Conservation (phyloP, 169 alveolate genomes). For the Eimeria mitis region DNA sequence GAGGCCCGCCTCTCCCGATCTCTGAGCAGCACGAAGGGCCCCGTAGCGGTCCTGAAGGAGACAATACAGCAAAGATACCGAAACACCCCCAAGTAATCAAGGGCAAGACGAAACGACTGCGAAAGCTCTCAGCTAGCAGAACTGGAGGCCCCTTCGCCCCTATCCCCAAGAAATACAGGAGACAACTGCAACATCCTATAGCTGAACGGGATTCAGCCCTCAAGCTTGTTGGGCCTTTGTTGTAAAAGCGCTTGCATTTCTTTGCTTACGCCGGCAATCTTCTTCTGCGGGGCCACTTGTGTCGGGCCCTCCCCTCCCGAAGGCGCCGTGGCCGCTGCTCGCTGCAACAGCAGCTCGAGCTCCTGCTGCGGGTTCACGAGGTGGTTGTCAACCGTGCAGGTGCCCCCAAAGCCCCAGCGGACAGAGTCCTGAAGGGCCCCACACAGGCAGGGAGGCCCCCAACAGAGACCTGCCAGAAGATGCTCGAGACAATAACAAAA, state of each 20-base stretch:
- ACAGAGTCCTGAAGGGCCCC: constrained; percentile 29
- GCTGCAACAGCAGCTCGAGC: constrained; percentile 73
- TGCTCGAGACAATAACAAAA: constrained; percentile 56
- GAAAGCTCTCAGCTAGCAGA: background rate
- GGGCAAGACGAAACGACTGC: background rate
- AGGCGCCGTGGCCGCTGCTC: constrained; percentile 28
- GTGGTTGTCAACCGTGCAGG: constrained; percentile 18
- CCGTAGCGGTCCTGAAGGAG: background rate
- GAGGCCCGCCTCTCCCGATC: background rate
- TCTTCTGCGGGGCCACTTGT: background rate
- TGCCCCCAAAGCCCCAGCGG: constrained; percentile 20
- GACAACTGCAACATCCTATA: background rate
- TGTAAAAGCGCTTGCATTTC: background rate
- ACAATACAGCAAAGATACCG: background rate
- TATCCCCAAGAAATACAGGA: background rate
- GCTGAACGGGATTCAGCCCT: background rate
- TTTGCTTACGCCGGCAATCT: constrained; percentile 5
- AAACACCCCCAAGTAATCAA: background rate
- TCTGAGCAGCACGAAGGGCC: background rate
- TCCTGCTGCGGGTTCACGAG: constrained; percentile 74
- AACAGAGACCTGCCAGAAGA: constrained; percentile 44
- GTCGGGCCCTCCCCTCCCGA: background rate
- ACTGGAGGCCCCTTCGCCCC: background rate
- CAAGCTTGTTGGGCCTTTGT: background rate
- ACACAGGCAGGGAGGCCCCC: constrained; percentile 67